A percentile compares a stretch with the other conserved stretches of the same genome.
These are phyloP conservation scores for Gonapodya prolifera DNA, from an alignment of 192 early-diverging fungal genomes.

Conservation along the genomic window DNA sequence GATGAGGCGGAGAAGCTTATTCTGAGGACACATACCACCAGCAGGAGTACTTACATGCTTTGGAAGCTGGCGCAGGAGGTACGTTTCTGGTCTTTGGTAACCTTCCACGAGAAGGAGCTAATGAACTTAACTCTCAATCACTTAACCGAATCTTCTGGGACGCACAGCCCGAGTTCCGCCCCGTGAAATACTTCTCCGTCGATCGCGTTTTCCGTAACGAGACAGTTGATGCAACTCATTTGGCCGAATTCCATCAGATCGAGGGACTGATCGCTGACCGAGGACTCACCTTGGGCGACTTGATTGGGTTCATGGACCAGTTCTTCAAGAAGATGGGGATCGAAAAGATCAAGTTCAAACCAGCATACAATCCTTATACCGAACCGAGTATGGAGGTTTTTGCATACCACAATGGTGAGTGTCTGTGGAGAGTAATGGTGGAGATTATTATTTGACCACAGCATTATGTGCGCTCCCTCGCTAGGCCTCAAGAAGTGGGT, in stretches of 20 bases:
- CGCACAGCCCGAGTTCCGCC: slow-evolving; percentile 61
- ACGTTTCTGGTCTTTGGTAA: not conserved
- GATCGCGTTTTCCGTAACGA: slow-evolving; percentile 99
- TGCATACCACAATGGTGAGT: slow-evolving; percentile 68
- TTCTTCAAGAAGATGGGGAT: slow-evolving; percentile 96
- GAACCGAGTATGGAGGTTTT: slow-evolving; percentile 99
- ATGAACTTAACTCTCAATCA: too few species aligned
- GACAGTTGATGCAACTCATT: slow-evolving; percentile 90
- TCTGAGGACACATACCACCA: slow-evolving; percentile 94
- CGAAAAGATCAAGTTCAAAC: slow-evolving; percentile 70
- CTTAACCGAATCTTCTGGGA: not conserved
- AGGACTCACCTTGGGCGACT: slow-evolving; percentile 84
- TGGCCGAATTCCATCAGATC: slow-evolving; percentile 99
- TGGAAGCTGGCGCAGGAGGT: slow-evolving; percentile 74
- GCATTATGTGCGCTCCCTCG: not conserved
- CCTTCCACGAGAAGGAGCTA: slow-evolving; percentile 1
- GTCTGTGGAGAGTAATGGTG: not conserved
- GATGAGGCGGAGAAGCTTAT: slow-evolving; percentile 87
- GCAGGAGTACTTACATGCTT: slow-evolving; percentile 83
- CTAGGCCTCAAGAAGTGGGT: slow-evolving; percentile 72
- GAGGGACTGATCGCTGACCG: slow-evolving; percentile 97
- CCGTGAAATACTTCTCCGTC: slow-evolving; percentile 98
- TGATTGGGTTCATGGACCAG: slow-evolving; percentile 90
- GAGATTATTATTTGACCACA: not conserved
- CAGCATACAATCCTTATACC: slow-evolving; percentile 99